Conservation (phyloP, 176 grass and related monocot species). For the Zea luxurians region DNA sequence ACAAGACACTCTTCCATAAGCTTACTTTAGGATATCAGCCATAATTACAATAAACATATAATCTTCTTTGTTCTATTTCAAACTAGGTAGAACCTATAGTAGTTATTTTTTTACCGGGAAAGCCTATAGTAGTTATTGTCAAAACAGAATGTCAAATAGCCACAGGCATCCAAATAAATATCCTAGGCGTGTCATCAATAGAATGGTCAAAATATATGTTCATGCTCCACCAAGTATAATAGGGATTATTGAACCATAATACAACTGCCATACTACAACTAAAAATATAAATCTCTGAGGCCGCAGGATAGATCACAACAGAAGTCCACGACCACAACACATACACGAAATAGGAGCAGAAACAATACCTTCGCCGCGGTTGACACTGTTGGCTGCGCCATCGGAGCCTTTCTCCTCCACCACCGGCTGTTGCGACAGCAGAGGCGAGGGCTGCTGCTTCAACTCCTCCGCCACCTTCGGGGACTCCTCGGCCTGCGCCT, state of each 20-base stretch:
- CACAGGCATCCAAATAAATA: background rate
- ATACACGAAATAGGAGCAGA: background rate
- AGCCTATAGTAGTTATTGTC: background rate
- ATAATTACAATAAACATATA: background rate
- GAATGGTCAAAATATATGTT: slow-evolving; percentile 9
- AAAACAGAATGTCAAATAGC: background rate
- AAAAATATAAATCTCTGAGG: background rate
- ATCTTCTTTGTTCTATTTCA: background rate
- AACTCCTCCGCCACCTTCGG: slow-evolving; percentile 48
- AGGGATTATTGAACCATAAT: background rate
- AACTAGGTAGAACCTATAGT: background rate
- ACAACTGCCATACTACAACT: background rate
- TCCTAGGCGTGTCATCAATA: background rate
- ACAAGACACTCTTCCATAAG: slow-evolving; percentile 2
- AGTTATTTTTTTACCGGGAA: background rate
- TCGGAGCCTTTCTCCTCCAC: slow-evolving; percentile 31
- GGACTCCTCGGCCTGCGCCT: slow-evolving; percentile 27
- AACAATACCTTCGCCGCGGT: slow-evolving; percentile 56
- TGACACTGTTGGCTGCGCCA: slow-evolving; percentile 19
- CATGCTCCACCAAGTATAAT: background rate
- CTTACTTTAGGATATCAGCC: background rate
- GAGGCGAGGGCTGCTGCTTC: slow-evolving; percentile 38
- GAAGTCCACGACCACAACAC: background rate
- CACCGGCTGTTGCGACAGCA: background rate
- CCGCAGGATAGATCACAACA: slow-evolving; percentile 20